Evolutionary conservation across 2,329 filamentous ascomycete genomes (phyloP).

Genomic region (Macrophomina tecta): DNA sequence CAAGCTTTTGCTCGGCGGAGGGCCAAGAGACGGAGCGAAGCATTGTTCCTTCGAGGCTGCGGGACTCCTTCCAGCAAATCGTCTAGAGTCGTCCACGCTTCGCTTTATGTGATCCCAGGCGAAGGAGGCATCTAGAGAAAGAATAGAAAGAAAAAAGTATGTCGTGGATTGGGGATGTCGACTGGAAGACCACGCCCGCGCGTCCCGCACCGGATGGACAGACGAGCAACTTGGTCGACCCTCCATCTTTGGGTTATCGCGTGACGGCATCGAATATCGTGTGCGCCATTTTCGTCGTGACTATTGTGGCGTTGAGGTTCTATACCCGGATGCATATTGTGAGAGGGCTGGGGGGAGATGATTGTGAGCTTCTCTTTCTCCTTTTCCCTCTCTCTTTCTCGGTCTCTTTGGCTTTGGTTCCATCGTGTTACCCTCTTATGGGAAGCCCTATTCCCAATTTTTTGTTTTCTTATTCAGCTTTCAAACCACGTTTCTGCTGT

Average conservation of each 20-base stretch:
- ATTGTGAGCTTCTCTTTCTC: conserved; percentile 5
- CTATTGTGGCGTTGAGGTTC: conserved; percentile 6
- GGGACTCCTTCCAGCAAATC: too few relatives aligned
- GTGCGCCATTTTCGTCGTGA: background rate
- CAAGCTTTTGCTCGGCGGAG: background rate
- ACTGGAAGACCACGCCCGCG: conserved; percentile 13
- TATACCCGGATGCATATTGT: conserved; percentile 21
- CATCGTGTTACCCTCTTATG: too few relatives aligned
- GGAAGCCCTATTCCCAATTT: too few relatives aligned
- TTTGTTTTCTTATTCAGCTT: background rate
- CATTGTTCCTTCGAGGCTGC: too few relatives aligned
- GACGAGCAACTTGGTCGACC: conserved; percentile 5
- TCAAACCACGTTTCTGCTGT: background rate
- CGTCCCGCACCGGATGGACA: background rate
- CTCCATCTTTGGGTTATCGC: conserved; percentile 7
- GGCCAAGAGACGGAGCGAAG: too few relatives aligned
- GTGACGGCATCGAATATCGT: conserved; percentile 4
- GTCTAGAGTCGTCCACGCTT: too few relatives aligned
- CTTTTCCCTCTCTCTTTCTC: background rate
- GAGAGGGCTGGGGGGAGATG: conserved; percentile 4
- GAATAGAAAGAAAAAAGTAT: background rate
- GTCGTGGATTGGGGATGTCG: background rate
- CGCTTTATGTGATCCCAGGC: background rate
- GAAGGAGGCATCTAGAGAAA: background rate
- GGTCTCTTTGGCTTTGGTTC: too few relatives aligned